Percentiles rank a stretch among this genome's conserved stretches.
Evolutionary conservation across 2,329 filamentous ascomycete genomes (phyloP).

Genomic region (Bretziella fagacearum): DNA sequence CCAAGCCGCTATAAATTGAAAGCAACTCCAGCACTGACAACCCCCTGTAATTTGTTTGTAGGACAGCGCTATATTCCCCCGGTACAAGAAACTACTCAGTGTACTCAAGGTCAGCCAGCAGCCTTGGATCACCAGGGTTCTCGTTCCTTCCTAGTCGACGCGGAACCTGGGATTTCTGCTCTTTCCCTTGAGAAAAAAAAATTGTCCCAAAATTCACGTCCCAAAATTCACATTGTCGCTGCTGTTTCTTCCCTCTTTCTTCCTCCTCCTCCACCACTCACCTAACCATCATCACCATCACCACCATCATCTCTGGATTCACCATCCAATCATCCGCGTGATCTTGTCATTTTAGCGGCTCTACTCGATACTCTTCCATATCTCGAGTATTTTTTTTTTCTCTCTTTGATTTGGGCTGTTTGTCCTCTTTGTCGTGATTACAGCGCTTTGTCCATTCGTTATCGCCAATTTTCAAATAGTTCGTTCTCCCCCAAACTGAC

Average conservation of each 20-base stretch:
- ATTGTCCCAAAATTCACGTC: no score
- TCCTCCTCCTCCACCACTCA: neutral
- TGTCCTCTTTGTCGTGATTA: constrained; percentile 1
- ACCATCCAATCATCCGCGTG: neutral
- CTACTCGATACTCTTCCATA: neutral
- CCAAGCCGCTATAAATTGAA: no score
- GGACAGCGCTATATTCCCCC: no score
- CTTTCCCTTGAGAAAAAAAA: constrained; percentile 1
- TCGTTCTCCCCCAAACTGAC: constrained; percentile 11
- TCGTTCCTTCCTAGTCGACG: neutral
- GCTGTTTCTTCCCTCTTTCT: constrained; percentile 2
- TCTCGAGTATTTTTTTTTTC: neutral
- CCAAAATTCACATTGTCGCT: neutral
- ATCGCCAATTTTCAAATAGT: constrained; percentile 10
- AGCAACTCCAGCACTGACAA: no score
- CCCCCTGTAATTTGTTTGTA: no score
- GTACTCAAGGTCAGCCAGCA: no score
- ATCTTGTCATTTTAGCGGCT: neutral
- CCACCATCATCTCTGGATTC: no score
- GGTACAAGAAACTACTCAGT: no score
- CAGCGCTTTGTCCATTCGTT: constrained; percentile 3
- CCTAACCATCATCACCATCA: neutral
- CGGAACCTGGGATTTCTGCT: neutral
- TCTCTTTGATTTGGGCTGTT: neutral
- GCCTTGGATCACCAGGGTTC: neutral